These are phyloP conservation scores for Penicillium sp. DNA, from an alignment of 2,329 filamentous ascomycete genomes.

Conservation along the genomic window DNA sequence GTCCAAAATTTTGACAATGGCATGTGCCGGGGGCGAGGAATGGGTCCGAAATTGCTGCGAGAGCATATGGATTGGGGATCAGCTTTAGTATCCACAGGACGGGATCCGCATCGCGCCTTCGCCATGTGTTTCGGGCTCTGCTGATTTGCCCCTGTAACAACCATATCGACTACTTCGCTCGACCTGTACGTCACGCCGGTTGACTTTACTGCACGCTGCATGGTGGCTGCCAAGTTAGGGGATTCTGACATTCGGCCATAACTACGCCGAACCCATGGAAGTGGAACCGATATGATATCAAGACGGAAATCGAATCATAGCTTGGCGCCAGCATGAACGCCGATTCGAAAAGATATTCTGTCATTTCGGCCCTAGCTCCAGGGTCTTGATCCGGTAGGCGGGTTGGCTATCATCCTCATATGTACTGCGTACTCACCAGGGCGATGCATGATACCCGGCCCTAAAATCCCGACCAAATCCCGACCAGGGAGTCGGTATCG, in stretches of 20 bases:
- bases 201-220: neutral
- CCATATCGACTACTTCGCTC: neutral
- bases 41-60: neutral
- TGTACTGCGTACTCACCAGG: neutral
- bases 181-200: neutral
- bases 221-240: neutral
- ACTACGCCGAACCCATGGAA: conserved; percentile 4
- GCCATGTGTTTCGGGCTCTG: neutral
- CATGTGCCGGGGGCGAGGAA: neutral
- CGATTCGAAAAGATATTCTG: neutral
- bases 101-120: neutral
- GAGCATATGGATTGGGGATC: neutral
- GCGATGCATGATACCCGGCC: neutral
- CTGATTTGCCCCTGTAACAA: neutral
- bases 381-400: neutral
- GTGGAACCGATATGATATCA: conserved; percentile 3
- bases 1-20: neutral
- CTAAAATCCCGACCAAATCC: neutral
- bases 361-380: neutral
- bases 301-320: neutral
- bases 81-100: neutral
- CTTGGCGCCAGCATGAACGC: neutral
- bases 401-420: neutral
- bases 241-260: neutral
- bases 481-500: neutral